phyloP scores from a whole-genome alignment of 495 filamentous ascomycete species.

The Lophiotrema nucula region DNA sequence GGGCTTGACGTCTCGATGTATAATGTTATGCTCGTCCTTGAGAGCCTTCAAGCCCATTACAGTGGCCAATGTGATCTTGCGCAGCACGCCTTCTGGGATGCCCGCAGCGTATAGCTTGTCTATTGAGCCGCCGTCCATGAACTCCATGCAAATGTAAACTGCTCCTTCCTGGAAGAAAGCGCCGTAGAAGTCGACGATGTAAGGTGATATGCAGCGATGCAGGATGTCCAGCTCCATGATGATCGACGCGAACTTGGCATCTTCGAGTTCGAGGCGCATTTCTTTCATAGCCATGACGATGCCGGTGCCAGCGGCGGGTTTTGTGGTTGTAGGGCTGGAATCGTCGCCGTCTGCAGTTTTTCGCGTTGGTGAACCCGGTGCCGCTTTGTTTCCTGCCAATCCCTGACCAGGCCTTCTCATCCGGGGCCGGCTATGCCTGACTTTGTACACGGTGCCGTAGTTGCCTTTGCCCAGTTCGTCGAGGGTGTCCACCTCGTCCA shows the following conservation, averaged over 20 bases:
- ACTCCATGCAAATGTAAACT: conserved; percentile 99
- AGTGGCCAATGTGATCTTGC: conserved; percentile 89
- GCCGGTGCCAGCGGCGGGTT: conserved; percentile 47
- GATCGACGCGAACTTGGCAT: conserved; percentile 93
- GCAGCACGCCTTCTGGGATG: conserved; percentile 82
- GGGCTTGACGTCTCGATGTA: conserved; percentile 97
- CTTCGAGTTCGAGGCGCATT: conserved; percentile 93
- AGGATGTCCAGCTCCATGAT: conserved; percentile 98
- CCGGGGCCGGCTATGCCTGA: conserved; percentile 77
- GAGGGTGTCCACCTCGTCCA: conserved; percentile 92
- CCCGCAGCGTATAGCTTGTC: conserved; percentile 96
- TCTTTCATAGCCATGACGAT: conserved; percentile 99
- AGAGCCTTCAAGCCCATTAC: conserved; percentile 86
- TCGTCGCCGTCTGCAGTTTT: conserved; percentile 18
- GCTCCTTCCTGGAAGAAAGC: conserved; percentile 99
- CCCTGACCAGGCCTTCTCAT: conserved; percentile 78
- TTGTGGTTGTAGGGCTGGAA: conserved; percentile 25
- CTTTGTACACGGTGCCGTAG: conserved; percentile 97
- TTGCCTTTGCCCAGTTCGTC: conserved; percentile 98
- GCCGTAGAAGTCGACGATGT: conserved; percentile 97
- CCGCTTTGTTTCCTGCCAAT: conserved; percentile 57
- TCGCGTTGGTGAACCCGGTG: conserved; percentile 31
- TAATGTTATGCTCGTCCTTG: conserved; percentile 99
- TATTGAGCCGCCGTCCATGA: conserved; percentile 98
- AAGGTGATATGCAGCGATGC: conserved; percentile 90